Conservation (phyloP, 352 stramenopile species). For the Elongisporangium prolatum region DNA sequence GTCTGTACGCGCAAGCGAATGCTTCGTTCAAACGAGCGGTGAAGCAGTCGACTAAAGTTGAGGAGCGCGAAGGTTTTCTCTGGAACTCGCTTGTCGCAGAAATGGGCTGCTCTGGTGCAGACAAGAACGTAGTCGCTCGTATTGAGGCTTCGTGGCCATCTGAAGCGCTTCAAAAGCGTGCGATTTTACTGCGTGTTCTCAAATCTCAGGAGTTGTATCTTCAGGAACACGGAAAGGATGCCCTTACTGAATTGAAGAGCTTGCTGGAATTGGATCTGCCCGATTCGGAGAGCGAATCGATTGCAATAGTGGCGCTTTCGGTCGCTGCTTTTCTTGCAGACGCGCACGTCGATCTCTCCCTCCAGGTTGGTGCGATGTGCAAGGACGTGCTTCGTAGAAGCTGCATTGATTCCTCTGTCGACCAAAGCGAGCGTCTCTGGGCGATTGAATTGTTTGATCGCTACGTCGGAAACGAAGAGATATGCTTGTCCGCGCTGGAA, state of each 20-base stretch:
- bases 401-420: background rate
- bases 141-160: conserved; percentile 6
- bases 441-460: background rate
- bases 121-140: conserved; percentile 4
- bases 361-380: background rate
- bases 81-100: conserved; percentile 38
- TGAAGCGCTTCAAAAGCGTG: conserved; percentile 4
- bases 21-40: conserved; percentile 21
- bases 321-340: conserved; percentile 23
- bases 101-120: conserved; percentile 8
- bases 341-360: background rate
- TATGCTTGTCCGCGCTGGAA: background rate
- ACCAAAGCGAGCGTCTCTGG: background rate
- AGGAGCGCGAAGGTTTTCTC: conserved; percentile 11
- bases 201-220: conserved; percentile 20
- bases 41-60: background rate
- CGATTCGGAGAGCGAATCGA: conserved; percentile 14
- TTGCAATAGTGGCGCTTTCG: conserved; percentile 29
- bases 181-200: conserved; percentile 15
- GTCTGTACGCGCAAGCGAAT: conserved; percentile 32
- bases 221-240: conserved; percentile 17
- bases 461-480: background rate
- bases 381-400: background rate
- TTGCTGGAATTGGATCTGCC: conserved; percentile 10
- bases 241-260: conserved; percentile 19